Conservation (phyloP, 305 asterid species). For the Fraxinus sp. region DNA sequence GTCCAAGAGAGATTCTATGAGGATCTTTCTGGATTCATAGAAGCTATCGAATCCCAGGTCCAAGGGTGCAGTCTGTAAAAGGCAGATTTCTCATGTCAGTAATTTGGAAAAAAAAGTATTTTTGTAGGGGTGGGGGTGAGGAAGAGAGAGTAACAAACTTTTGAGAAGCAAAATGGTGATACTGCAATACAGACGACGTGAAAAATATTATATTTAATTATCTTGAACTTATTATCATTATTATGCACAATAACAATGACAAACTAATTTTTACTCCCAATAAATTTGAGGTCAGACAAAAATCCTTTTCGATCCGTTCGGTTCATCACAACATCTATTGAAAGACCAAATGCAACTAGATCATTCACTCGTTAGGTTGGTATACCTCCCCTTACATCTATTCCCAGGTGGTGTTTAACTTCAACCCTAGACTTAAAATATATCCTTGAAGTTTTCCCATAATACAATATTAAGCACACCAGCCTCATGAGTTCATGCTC, state of each 20-base stretch:
- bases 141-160: background rate
- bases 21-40: constrained; percentile 62
- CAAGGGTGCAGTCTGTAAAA: constrained; percentile 82
- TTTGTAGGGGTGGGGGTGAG: background rate
- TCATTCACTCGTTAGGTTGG: background rate
- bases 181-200: background rate
- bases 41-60: constrained; percentile 84
- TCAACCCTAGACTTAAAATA: background rate
- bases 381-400: background rate
- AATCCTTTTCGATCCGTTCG: background rate
- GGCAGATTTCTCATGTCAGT: background rate
- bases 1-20: constrained; percentile 59
- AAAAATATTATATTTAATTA: background rate
- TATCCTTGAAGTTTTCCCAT: background rate
- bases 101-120: background rate
- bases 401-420: background rate
- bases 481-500: background rate
- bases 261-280: background rate
- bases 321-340: background rate
- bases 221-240: background rate
- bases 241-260: background rate
- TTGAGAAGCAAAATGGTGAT: background rate
- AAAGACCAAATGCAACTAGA: background rate
- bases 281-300: background rate
- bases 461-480: background rate